Evolutionary conservation across 805 yeast genomes (phyloP).

Genomic region (Barnettozyma pratensis): DNA sequence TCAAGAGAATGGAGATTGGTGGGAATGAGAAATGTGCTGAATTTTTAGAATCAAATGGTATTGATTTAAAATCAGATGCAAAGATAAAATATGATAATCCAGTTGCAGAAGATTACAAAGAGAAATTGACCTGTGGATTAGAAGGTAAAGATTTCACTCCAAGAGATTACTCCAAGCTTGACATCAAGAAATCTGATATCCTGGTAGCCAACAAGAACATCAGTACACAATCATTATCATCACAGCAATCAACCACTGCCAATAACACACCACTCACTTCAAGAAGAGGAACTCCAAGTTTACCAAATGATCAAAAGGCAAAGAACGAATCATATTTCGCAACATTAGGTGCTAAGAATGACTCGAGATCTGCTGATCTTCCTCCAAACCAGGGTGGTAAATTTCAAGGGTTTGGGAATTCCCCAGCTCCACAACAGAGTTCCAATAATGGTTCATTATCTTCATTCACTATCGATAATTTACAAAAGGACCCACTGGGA

Average conservation of each 20-base stretch:
- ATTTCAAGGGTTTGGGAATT: conserved; percentile 86
- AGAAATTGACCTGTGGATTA: conserved; percentile 65
- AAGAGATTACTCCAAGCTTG: conserved; percentile 47
- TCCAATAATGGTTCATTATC: conserved; percentile 39
- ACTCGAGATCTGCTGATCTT: conserved; percentile 64
- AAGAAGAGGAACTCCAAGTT: conserved; percentile 37
- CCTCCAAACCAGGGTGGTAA: conserved; percentile 96
- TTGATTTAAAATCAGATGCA: conserved; percentile 59
- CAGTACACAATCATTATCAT: conserved; percentile 3
- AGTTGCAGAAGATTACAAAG: conserved; percentile 93
- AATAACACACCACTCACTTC: conserved; percentile 30
- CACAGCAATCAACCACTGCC: conserved; percentile 2
- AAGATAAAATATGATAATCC: conserved; percentile 78
- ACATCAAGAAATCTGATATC: conserved; percentile 23
- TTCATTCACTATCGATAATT: conserved; percentile 57
- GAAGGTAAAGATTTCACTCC: conserved; percentile 64
- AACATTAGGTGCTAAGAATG: conserved; percentile 67
- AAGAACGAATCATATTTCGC: conserved; percentile 82
- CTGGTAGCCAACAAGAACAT: background rate
- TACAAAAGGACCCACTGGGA: conserved; percentile 85
- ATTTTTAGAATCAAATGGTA: conserved; percentile 68
- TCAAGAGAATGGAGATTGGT: conserved; percentile 86
- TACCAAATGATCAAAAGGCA: conserved; percentile 29
- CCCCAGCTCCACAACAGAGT: conserved; percentile 45
- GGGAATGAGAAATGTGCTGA: conserved; percentile 75